Conservation (phyloP, 352 stramenopile species). For the Phytophthora crassamura region DNA sequence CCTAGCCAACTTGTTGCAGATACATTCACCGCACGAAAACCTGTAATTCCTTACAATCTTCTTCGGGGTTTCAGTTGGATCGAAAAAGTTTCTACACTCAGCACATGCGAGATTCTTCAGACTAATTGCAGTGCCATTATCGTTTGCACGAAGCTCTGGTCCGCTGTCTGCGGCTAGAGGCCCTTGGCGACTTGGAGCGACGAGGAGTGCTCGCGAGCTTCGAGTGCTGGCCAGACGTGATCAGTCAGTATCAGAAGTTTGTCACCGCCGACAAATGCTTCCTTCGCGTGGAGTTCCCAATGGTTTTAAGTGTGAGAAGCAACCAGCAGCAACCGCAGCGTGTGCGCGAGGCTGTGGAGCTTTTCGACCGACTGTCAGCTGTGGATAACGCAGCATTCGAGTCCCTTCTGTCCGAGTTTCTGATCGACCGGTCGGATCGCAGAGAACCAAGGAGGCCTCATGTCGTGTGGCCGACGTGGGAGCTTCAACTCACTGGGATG, state of each 20-base stretch:
- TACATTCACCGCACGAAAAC: no score
- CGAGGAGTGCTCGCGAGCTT: not conserved
- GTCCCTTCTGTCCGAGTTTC: no score
- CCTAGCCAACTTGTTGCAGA: no score
- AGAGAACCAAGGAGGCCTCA: not conserved
- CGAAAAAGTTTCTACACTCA: no score
- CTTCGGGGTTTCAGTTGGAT: no score
- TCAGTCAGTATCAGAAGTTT: not conserved
- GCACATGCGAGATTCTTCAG: no score
- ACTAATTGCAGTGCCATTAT: no score
- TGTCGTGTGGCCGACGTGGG: conserved; percentile 3
- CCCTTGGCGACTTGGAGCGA: no score
- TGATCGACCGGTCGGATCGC: not conserved
- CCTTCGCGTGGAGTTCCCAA: conserved; percentile 1
- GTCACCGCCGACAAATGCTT: not conserved
- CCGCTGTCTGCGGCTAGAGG: no score
- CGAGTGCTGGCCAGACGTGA: not conserved
- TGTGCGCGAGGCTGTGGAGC: not conserved
- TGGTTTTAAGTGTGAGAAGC: not conserved
- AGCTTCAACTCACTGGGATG: not conserved
- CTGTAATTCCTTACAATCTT: no score
- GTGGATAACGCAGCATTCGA: conserved; percentile 2
- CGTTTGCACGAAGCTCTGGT: no score
- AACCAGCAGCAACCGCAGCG: not conserved
- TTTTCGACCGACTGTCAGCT: not conserved